Conservation (phyloP, 495 filamentous ascomycete species). For the Penicillium tannophilum region DNA sequence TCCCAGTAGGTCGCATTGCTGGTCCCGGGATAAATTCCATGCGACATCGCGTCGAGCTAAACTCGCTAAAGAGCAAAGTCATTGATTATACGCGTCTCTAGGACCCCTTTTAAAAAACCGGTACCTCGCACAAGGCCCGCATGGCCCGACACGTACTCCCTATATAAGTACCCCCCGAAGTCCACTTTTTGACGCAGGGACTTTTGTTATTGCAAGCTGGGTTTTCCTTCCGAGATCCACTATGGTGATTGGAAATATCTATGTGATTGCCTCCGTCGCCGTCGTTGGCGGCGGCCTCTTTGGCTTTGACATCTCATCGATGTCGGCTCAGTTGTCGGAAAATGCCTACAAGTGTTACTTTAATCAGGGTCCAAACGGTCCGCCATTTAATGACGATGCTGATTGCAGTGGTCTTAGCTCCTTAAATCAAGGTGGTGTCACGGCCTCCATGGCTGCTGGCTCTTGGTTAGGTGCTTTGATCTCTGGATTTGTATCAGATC, state of each 20-base stretch:
- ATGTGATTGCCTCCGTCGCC: slow-evolving; percentile 72
- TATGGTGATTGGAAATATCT: slow-evolving; percentile 54
- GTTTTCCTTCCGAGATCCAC: neutral
- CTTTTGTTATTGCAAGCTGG: neutral
- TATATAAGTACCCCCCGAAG: neutral
- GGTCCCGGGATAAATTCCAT: neutral
- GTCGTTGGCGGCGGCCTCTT: slow-evolving; percentile 81
- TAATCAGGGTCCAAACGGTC: slow-evolving; percentile 45
- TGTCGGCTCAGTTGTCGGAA: slow-evolving; percentile 72
- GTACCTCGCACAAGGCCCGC: neutral
- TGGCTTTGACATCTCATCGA: slow-evolving; percentile 81
- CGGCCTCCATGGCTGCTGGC: slow-evolving; percentile 71
- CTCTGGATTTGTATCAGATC: slow-evolving; percentile 69
- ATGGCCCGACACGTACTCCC: neutral
- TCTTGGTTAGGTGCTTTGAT: slow-evolving; percentile 72
- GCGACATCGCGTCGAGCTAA: slow-evolving; percentile 10
- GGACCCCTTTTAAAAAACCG: neutral
- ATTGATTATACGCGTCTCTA: neutral
- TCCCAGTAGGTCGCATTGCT: neutral
- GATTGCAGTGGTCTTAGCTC: slow-evolving; percentile 51
- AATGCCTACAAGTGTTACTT: slow-evolving; percentile 64
- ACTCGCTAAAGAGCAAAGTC: neutral
- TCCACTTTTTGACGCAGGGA: neutral
- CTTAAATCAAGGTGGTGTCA: slow-evolving; percentile 60
- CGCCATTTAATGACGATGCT: slow-evolving; percentile 23